phyloP scores from a whole-genome alignment of 495 filamentous ascomycete genomes.

The Penicillium alfredii region DNA sequence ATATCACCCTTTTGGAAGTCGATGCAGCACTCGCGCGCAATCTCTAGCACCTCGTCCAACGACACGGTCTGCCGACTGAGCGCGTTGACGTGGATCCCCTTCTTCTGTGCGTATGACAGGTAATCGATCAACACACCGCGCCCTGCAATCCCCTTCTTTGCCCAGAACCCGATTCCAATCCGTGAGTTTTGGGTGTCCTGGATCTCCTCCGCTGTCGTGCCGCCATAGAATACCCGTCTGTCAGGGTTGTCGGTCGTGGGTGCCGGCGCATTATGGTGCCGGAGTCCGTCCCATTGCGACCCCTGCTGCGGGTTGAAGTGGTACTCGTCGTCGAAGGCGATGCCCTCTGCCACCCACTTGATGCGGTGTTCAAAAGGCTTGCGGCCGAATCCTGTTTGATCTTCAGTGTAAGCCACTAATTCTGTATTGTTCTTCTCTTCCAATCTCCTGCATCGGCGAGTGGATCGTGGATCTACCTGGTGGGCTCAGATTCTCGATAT shows the following conservation, averaged over 20 bases:
- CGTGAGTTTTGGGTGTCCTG: constrained; percentile 43
- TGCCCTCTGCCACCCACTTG: constrained; percentile 43
- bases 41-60: constrained; percentile 42
- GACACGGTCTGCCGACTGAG: constrained; percentile 58
- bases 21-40: constrained; percentile 54
- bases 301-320: constrained; percentile 70
- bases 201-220: constrained; percentile 47
- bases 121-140: constrained; percentile 53
- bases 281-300: constrained; percentile 76
- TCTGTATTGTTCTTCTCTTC: too few species aligned
- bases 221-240: constrained; percentile 48
- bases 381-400: constrained; percentile 49
- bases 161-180: constrained; percentile 47
- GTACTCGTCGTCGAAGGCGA: constrained; percentile 62
- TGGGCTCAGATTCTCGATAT: constrained; percentile 43
- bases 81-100: constrained; percentile 47
- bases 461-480: constrained; percentile 37
- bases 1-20: constrained; percentile 57
- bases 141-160: constrained; percentile 48
- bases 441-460: too few species aligned
- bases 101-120: constrained; percentile 41
- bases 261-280: constrained; percentile 46
- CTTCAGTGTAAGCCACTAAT: too few species aligned
- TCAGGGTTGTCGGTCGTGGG: constrained; percentile 31
- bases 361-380: constrained; percentile 52